A percentile compares a stretch with the other conserved stretches of the same genome.
Conservation (phyloP, 306 rosid species). For the Clitoria ternatea region DNA sequence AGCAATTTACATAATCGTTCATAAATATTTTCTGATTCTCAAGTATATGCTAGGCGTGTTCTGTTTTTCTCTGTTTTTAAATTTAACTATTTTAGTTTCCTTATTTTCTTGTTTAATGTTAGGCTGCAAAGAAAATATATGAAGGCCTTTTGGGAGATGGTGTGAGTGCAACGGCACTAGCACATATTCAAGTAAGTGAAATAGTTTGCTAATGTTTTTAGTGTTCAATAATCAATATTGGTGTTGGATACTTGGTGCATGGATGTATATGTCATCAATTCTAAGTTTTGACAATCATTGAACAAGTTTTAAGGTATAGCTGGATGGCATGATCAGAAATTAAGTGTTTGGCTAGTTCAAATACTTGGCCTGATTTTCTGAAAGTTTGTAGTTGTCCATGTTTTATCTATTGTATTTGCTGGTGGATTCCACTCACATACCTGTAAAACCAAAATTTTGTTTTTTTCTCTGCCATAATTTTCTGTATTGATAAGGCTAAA, state of each 20-base stretch:
- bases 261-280: conserved; percentile 6
- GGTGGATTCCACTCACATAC: not conserved
- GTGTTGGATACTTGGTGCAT: conserved; percentile 1
- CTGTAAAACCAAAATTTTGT: not conserved
- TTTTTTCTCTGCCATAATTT: not conserved
- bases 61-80: not conserved
- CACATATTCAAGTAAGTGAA: conserved; percentile 82
- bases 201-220: conserved; percentile 1
- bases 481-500: not conserved
- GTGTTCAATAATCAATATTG: conserved; percentile 15
- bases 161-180: conserved; percentile 62
- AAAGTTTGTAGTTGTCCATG: not conserved
- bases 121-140: conserved; percentile 92
- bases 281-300: not conserved
- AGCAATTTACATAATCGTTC: not conserved
- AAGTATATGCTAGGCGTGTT: not conserved
- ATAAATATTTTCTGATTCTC: not conserved
- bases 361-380: conserved; percentile 4
- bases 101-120: conserved; percentile 31
- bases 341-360: not conserved
- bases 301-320: not conserved
- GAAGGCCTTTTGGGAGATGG: conserved; percentile 80
- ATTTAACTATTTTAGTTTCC: not conserved
- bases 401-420: not conserved
- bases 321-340: conserved; percentile 8